phyloP scores from a whole-genome alignment of 768 basidiomycete species.

The Hygrophoropsis aurantiaca region DNA sequence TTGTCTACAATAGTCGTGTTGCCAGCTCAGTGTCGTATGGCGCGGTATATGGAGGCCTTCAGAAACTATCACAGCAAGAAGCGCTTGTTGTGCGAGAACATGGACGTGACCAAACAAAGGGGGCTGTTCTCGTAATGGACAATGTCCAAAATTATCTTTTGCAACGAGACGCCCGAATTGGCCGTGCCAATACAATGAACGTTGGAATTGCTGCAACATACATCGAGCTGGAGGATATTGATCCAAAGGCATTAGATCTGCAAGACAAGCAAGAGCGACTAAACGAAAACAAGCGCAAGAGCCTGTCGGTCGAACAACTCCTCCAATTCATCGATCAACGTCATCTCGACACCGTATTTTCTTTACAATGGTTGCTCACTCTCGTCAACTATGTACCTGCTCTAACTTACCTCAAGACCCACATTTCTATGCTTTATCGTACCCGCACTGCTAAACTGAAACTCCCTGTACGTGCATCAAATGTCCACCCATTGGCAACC shows the following conservation, averaged over 20 bases:
- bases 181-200: slow-evolving; percentile 24
- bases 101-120: slow-evolving; percentile 12
- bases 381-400: slow-evolving; percentile 26
- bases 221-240: slow-evolving; percentile 13
- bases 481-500: slow-evolving; percentile 28
- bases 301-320: slow-evolving; percentile 21
- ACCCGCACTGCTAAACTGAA: slow-evolving; percentile 17
- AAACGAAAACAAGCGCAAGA: slow-evolving; percentile 3
- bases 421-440: slow-evolving; percentile 20
- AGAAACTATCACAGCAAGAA: slow-evolving; percentile 21
- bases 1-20: slow-evolving; percentile 12
- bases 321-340: slow-evolving; percentile 20
- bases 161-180: slow-evolving; percentile 28
- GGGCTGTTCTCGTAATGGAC: slow-evolving; percentile 20
- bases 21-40: slow-evolving; percentile 18
- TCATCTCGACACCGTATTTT: slow-evolving; percentile 23
- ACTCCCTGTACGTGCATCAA: slow-evolving; percentile 6
- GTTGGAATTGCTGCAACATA: slow-evolving; percentile 25
- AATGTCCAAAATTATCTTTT: slow-evolving; percentile 30
- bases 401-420: slow-evolving; percentile 13
- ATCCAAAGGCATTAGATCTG: slow-evolving; percentile 18
- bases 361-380: slow-evolving; percentile 28
- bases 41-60: slow-evolving; percentile 14
- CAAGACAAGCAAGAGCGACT: slow-evolving; percentile 13
- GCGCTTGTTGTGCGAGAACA: slow-evolving; percentile 6